A percentile compares a stretch with the other conserved stretches of the same genome.
Conservation (phyloP, 1,284 basidiomycete species). For the Butyriboletus regius region DNA sequence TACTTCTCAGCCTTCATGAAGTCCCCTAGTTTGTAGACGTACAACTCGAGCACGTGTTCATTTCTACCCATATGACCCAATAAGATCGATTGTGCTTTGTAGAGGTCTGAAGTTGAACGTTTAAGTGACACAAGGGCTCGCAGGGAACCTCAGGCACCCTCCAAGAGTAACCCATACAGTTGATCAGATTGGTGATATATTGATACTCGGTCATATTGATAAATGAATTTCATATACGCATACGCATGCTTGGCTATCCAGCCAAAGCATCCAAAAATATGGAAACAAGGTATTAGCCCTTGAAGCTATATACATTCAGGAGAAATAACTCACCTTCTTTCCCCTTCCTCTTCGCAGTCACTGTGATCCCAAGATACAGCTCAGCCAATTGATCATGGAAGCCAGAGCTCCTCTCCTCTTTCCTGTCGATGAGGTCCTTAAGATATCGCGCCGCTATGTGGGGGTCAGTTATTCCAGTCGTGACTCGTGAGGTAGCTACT, state of each 20-base stretch:
- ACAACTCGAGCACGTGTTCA: slow-evolving; percentile 86
- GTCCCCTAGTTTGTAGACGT: slow-evolving; percentile 80
- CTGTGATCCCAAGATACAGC: slow-evolving; percentile 68
- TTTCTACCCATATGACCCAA: slow-evolving; percentile 86
- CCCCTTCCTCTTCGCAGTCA: slow-evolving; percentile 45
- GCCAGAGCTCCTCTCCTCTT: slow-evolving; percentile 57
- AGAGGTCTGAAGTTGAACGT: slow-evolving; percentile 51
- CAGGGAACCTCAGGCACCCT: slow-evolving; percentile 45
- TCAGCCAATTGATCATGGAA: slow-evolving; percentile 87
- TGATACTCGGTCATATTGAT: slow-evolving; percentile 69
- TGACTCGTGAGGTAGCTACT: no score
- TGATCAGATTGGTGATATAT: slow-evolving; percentile 72
- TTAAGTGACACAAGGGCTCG: neutral
- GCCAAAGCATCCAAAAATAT: neutral
- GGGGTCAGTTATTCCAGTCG: slow-evolving; percentile 68
- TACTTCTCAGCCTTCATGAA: slow-evolving; percentile 82
- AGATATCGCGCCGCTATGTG: slow-evolving; percentile 72
- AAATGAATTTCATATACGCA: slow-evolving; percentile 68
- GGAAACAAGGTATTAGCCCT: no score
- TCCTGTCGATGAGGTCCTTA: slow-evolving; percentile 75
- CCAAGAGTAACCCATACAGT: slow-evolving; percentile 69
- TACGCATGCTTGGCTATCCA: slow-evolving; percentile 39
- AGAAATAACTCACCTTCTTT: slow-evolving; percentile 44
- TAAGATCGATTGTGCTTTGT: slow-evolving; percentile 82
- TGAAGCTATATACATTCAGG: neutral